Evolutionary conservation across 495 filamentous ascomycete species (phyloP), one percentile per base, ranked within the genome.

Genomic region (Aeminium ludgeri): DNA sequence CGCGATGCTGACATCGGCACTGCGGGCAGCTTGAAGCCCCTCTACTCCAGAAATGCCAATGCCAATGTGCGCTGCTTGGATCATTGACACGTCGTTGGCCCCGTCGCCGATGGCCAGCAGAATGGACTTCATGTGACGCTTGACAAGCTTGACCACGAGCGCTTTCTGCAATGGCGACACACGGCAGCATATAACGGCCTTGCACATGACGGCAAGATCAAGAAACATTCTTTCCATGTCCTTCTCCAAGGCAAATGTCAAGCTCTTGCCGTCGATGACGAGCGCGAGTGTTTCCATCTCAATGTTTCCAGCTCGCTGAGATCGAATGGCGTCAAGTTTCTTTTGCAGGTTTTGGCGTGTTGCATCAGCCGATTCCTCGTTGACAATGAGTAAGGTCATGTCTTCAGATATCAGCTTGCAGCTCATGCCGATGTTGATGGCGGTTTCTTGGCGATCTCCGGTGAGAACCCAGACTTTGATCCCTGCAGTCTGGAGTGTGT

Each of bases 381-480:
- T 99, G 53, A 99, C 69, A 55, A 99, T 92, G 38, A 99, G 65
- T 10, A 99, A 67, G 42, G 86, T 92, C 91, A 99, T 99, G 48
- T 99, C 91, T 58, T 99, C 91, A 35, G 85, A 93, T 34, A 99
- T 85, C 18, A 99, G 69, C 64, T 95, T 96, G 62, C 91, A 99
- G 53, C 84, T 93, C 91, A 99, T 99, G 43, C 91, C 91, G 52
- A 99, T 99, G 55, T 99, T 99, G 65, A 99, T 99, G 36, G 91
- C 91, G 35, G 91, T 99, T 57, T 99, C 91, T 57, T 99, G 91
- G 53, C 91, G 71, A 65, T 99, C 91, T 53, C 91, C 91, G 30
- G 91, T 99, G 57, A 99, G 62, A 16, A 99, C 91, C 89, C 91
- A 99, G 34, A 99, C 76, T 63, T 99, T 99, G 60, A 99, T 96